Evolutionary conservation across 148 eudicot genomes (phyloP).

Genomic region (Nepenthes mirabilis): DNA sequence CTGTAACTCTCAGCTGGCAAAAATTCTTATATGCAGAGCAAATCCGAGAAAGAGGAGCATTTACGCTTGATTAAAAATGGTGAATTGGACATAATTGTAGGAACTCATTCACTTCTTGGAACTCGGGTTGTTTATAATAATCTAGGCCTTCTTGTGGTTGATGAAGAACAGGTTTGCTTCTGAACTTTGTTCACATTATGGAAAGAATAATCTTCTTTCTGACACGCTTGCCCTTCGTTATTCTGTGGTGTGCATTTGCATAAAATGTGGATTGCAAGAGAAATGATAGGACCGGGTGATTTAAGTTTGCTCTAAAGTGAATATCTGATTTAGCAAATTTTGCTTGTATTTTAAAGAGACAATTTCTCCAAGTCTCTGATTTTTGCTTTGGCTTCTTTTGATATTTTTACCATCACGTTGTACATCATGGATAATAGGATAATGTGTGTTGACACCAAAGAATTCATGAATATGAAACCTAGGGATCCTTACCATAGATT

Average conservation of each 20-base stretch:
- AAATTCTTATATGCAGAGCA: slow-evolving; percentile 40
- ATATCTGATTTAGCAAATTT: too few relatives aligned
- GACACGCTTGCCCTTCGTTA: background rate
- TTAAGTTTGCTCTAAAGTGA: too few relatives aligned
- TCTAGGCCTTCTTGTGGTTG: slow-evolving; percentile 95
- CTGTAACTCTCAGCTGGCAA: background rate
- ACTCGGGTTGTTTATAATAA: slow-evolving; percentile 70
- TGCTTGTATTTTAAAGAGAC: too few relatives aligned
- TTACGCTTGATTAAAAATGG: slow-evolving; percentile 63
- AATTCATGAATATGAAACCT: too few relatives aligned
- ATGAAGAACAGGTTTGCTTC: slow-evolving; percentile 89
- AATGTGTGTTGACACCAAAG: too few relatives aligned
- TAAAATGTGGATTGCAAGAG: too few relatives aligned
- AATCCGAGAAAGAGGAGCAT: slow-evolving; percentile 73
- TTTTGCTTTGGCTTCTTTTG: too few relatives aligned
- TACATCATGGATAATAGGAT: too few relatives aligned
- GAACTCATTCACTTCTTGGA: slow-evolving; percentile 93
- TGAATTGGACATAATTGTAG: slow-evolving; percentile 71
- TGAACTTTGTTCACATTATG: slow-evolving; percentile 5
- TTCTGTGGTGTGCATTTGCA: background rate
- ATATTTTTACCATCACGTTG: too few relatives aligned
- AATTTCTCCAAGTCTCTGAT: too few relatives aligned
- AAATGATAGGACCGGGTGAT: too few relatives aligned
- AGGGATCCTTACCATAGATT: too few relatives aligned
- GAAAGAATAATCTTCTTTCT: slow-evolving; percentile 4